Evolutionary conservation across 208 protist genomes (phyloP).

Genomic region (Naegleria lovaniensis): DNA sequence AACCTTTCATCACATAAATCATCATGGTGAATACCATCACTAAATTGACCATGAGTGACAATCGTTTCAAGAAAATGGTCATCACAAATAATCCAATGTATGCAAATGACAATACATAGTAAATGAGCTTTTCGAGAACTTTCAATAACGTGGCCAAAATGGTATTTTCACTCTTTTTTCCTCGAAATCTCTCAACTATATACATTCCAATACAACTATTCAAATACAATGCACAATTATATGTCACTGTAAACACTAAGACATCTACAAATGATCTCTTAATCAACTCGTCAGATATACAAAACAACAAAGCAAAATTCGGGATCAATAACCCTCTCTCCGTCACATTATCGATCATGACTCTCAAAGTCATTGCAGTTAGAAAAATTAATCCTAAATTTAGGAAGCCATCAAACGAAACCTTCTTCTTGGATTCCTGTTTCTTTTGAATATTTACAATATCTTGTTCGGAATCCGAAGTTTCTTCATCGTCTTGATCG

Average conservation of each 20-base stretch:
- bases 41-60: not conserved
- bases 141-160: not conserved
- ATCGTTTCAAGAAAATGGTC: not conserved
- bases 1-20: not conserved
- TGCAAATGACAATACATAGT: not conserved
- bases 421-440: not conserved
- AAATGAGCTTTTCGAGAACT: not conserved
- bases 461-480: not conserved
- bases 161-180: too few relatives aligned
- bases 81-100: not conserved
- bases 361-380: not conserved
- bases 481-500: not conserved
- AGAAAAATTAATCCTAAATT: constrained; percentile 16
- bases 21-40: not conserved
- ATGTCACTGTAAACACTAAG: not conserved
- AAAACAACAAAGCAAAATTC: not conserved
- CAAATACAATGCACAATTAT: not conserved
- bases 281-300: not conserved
- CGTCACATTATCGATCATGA: not conserved
- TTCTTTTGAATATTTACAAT: not conserved
- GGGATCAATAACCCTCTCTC: not conserved
- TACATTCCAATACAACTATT: not conserved
- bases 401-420: constrained; percentile 2
- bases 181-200: not conserved
- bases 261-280: not conserved